Evolutionary conservation across 768 basidiomycete genomes (phyloP), one percentile per base, ranked within the genome.

Genomic region (Pulveroboletus ravenelii): DNA sequence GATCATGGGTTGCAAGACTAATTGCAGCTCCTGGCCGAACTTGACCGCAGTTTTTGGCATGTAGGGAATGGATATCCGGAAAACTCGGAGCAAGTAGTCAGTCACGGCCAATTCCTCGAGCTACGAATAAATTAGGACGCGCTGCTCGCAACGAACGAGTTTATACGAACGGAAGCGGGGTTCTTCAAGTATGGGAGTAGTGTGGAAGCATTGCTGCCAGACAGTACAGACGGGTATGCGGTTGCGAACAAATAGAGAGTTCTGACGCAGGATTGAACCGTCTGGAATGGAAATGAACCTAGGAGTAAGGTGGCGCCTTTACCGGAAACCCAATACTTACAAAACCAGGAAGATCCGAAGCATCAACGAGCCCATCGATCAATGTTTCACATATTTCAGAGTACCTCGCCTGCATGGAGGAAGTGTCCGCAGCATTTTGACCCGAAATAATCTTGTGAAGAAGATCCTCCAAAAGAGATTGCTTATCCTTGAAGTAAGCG

Each of bases 161-260:
- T 27, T n/a, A 1, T 44, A 68, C 81, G 60, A 64, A 94, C 92
- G 14, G 84, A 82, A 5, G 78, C 78, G 0, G 88, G 82, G 55
- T 84, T 87, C 66, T 92, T 93, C 43, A 99, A 75, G 64, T 97
- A 98, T 0, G 93, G 93, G 3, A 98, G 74, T 5, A 99, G 74
- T 0, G 87, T 89, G 2, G 84, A 84, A 0, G 93, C 96, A 53
- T 90, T 87, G 1, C 80, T 74, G 5, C 85, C 84, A 23, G 91
- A 87, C n/a, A 99, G 75, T 27, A 95, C 77, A 5, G 82, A 78
- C 0, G 94, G 90, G 66, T 93, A 84, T 0, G 93, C 89, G 3
- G 84, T 80, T 6, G 84, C 79, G 58, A 97, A 84, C 1, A 94
- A 68, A 63, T 91, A 83, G 23, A 96, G 85, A 0, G 92, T 92